phyloP scores from a whole-genome alignment of 495 filamentous ascomycete genomes.

The Xylaria venustula region DNA sequence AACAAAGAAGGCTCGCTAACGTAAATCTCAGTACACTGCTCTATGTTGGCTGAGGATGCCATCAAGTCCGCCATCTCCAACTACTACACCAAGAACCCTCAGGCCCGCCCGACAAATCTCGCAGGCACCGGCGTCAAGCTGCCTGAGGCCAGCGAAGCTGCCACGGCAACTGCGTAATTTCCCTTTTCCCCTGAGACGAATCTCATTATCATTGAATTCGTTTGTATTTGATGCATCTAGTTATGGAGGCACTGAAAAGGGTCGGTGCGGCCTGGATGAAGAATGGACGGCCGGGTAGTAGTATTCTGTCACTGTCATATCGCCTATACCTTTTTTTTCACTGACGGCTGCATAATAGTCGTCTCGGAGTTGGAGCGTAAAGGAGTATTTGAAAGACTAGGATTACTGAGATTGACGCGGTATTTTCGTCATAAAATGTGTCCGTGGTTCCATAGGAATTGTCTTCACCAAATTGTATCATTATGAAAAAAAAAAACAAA shows the following conservation, averaged over 20 bases:
- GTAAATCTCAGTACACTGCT: slow-evolving; percentile 76
- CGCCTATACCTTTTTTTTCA: not conserved
- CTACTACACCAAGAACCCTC: slow-evolving; percentile 94
- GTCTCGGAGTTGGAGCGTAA: slow-evolving; percentile 6
- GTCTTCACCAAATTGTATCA: slow-evolving; percentile 1
- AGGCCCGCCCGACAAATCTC: slow-evolving; percentile 68
- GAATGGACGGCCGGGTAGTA: too few relatives aligned
- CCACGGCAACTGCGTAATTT: slow-evolving; percentile 18
- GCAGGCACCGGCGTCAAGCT: slow-evolving; percentile 65
- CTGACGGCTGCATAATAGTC: not conserved
- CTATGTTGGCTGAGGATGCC: slow-evolving; percentile 98
- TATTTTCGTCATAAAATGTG: not conserved
- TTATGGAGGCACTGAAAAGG: not conserved
- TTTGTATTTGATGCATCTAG: not conserved
- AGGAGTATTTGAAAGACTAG: not conserved
- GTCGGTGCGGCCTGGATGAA: not conserved
- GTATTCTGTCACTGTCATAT: not conserved
- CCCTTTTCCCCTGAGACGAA: not conserved
- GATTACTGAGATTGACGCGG: not conserved
- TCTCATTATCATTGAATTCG: not conserved
- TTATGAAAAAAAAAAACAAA: not conserved
- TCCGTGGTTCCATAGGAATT: not conserved
- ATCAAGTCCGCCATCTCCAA: slow-evolving; percentile 99
- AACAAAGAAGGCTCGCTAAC: slow-evolving; percentile 13
- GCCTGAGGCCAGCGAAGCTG: slow-evolving; percentile 28